Percentiles rank a stretch among this genome's conserved stretches.
Evolutionary conservation across 495 filamentous ascomycete species (phyloP).

Genomic region (Filosporella fistucella): DNA sequence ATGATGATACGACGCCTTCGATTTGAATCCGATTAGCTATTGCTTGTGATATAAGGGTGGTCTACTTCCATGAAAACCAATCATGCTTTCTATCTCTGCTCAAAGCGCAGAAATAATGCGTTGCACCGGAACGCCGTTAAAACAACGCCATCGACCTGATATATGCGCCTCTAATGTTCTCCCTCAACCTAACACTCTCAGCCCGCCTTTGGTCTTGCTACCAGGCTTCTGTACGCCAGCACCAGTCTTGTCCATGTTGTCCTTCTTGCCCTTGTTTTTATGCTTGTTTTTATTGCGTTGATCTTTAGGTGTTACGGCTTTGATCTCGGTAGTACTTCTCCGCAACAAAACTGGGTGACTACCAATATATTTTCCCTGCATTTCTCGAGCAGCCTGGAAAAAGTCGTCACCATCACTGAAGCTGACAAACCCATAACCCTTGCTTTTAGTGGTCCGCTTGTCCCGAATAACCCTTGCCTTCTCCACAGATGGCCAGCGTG

Average conservation of each 20-base stretch:
- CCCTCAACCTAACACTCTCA: constrained; percentile 69
- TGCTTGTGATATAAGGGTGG: too few relatives aligned
- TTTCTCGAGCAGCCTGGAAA: constrained; percentile 91
- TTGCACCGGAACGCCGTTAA: too few relatives aligned
- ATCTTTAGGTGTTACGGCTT: constrained; percentile 50
- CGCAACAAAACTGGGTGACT: constrained; percentile 86
- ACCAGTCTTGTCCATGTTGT: constrained; percentile 31
- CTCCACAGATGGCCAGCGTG: constrained; percentile 78
- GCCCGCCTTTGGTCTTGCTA: constrained; percentile 72
- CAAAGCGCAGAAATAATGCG: too few relatives aligned
- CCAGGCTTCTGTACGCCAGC: constrained; percentile 74
- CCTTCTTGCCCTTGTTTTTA: constrained; percentile 24
- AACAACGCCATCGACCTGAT: too few relatives aligned
- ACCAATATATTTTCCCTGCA: constrained; percentile 99
- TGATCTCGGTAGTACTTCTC: constrained; percentile 87
- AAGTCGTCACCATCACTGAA: constrained; percentile 95
- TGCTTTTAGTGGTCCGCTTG: constrained; percentile 91
- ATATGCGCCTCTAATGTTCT: too few relatives aligned
- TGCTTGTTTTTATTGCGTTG: constrained; percentile 26
- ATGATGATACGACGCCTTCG: too few relatives aligned
- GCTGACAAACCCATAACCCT: constrained; percentile 93
- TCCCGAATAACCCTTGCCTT: constrained; percentile 95
- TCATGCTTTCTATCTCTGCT: too few relatives aligned
- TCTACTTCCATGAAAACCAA: too few relatives aligned
- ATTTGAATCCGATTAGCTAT: too few relatives aligned